These are phyloP conservation scores for Eucalyptus microcorys DNA, from an alignment of 345 rosid genomes.

Conservation along the genomic window DNA sequence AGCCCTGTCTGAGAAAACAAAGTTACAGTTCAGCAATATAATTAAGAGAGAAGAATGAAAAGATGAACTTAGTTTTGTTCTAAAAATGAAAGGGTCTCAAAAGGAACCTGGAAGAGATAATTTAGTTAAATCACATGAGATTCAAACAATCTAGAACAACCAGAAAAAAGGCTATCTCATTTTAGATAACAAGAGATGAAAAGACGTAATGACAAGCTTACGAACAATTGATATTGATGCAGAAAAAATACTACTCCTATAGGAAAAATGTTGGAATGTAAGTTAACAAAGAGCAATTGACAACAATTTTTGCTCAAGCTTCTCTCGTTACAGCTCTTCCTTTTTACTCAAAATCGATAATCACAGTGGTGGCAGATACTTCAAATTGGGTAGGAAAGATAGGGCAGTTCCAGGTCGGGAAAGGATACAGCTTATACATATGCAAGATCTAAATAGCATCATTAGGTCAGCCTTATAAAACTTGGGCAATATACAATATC, in stretches of 20 bases:
- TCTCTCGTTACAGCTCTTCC: background rate
- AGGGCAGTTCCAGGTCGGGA: background rate
- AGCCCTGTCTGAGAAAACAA: slow-evolving; percentile 69
- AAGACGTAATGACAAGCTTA: background rate
- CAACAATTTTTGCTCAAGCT: background rate
- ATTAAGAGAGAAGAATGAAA: background rate
- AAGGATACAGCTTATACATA: background rate
- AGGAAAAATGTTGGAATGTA: background rate
- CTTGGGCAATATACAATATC: background rate
- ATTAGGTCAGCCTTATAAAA: background rate
- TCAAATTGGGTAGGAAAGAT: background rate
- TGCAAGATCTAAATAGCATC: background rate
- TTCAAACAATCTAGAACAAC: background rate
- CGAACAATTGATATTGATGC: background rate
- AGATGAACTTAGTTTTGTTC: background rate
- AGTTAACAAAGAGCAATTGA: background rate
- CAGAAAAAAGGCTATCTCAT: background rate
- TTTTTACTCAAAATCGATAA: background rate
- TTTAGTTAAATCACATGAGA: background rate
- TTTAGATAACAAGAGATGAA: background rate
- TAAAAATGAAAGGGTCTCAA: background rate
- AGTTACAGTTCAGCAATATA: background rate
- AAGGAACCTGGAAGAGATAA: background rate
- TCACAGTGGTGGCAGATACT: background rate
- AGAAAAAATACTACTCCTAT: background rate